Conservation (phyloP, 2,329 filamentous ascomycete species). For the Colletotrichum sublineola region DNA sequence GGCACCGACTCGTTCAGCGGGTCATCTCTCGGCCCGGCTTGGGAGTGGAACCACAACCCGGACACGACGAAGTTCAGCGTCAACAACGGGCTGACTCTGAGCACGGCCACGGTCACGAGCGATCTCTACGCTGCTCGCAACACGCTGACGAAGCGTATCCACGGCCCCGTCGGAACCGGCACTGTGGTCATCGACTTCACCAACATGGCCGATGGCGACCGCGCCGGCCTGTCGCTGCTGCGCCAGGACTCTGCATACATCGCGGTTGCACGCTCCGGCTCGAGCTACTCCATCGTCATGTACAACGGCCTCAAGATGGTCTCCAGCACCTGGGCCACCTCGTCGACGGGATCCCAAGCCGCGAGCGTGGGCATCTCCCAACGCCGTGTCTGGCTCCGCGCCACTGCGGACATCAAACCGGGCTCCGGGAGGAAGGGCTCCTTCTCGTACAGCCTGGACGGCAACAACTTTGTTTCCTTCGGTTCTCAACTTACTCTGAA, state of each 20-base stretch:
- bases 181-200: conserved; percentile 63
- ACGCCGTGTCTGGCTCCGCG: conserved; percentile 43
- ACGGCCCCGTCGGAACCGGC: conserved; percentile 58
- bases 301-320: conserved; percentile 23
- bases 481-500: conserved; percentile 53
- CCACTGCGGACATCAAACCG: conserved; percentile 44
- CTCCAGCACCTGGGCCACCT: neutral
- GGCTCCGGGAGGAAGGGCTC: conserved; percentile 31
- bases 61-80: conserved; percentile 61
- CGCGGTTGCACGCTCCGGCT: conserved; percentile 56
- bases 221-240: conserved; percentile 63
- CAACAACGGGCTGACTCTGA: conserved; percentile 52
- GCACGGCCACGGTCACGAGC: conserved; percentile 62
- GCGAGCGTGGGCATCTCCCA: neutral
- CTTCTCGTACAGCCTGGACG: conserved; percentile 59
- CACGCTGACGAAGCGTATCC: conserved; percentile 59
- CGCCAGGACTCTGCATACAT: conserved; percentile 65
- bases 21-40: conserved; percentile 55
- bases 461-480: conserved; percentile 53
- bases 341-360: neutral
- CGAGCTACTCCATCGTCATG: conserved; percentile 45
- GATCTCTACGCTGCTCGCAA: conserved; percentile 61
- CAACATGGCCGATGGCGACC: conserved; percentile 63
- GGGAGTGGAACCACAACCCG: conserved; percentile 74
- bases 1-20: conserved; percentile 46